phyloP scores from a whole-genome alignment of 495 filamentous ascomycete species.

The Penicillium soppii region DNA sequence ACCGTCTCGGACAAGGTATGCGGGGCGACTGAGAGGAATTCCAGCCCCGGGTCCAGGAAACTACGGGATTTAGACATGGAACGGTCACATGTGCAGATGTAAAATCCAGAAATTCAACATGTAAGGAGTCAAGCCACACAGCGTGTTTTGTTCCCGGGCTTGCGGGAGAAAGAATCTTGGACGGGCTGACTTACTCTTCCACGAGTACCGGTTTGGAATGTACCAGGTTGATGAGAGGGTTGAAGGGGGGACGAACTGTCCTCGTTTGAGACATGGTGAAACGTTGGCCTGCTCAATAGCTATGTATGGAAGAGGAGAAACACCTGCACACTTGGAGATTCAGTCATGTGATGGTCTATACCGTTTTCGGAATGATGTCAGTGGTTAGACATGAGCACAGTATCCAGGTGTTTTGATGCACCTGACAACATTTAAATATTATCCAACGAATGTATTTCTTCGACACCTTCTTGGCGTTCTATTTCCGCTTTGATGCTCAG shows the following conservation, averaged over 20 bases:
- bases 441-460: too few species aligned
- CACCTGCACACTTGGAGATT: not conserved
- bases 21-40: too few species aligned
- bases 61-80: too few species aligned
- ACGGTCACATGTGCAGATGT: too few species aligned
- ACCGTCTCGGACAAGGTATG: not conserved
- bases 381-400: too few species aligned
- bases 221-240: conserved; percentile 38
- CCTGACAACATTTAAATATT: too few species aligned
- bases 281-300: not conserved
- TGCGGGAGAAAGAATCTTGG: not conserved
- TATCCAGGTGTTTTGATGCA: too few species aligned
- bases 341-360: conserved; percentile 12
- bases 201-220: conserved; percentile 38
- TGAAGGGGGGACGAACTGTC: conserved; percentile 26
- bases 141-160: not conserved
- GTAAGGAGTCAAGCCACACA: conserved; percentile 3
- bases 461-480: too few species aligned
- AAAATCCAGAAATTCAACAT: not conserved
- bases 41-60: too few species aligned
- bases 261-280: conserved; percentile 13
- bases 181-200: conserved; percentile 35
- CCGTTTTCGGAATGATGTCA: conserved; percentile 22
- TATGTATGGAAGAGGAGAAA: not conserved
- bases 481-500: too few species aligned